These are phyloP conservation scores for Wallemia hederae DNA, from an alignment of 1,284 basidiomycete species.

Conservation along the genomic window DNA sequence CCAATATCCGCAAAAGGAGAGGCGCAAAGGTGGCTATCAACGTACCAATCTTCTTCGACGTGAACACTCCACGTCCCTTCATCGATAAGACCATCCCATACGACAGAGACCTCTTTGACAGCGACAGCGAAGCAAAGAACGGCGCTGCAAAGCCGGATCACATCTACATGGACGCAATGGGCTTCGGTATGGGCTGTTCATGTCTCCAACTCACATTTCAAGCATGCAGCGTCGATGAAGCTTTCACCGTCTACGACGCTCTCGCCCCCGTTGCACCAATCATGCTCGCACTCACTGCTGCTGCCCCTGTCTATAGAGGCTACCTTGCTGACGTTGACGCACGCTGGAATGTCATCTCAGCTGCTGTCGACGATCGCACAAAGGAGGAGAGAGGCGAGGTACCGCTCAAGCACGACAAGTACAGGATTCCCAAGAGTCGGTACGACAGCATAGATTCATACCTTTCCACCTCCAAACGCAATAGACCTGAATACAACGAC, in stretches of 20 bases:
- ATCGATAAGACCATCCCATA: conserved; percentile 68
- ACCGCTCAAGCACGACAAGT: conserved; percentile 45
- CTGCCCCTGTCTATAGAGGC: conserved; percentile 77
- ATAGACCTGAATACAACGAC: conserved; percentile 82
- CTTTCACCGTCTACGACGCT: conserved; percentile 74
- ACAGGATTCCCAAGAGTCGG: conserved; percentile 71
- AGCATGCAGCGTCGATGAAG: conserved; percentile 71
- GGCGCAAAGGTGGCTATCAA: conserved; percentile 90
- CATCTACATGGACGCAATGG: conserved; percentile 98
- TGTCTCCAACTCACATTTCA: conserved; percentile 97
- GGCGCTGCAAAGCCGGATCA: conserved; percentile 58
- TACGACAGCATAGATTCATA: conserved; percentile 92
- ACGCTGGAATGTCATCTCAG: conserved; percentile 94
- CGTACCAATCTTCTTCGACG: conserved; percentile 71
- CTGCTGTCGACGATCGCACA: conserved; percentile 85
- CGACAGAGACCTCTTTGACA: conserved; percentile 44
- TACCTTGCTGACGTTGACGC: conserved; percentile 89
- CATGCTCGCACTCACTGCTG: conserved; percentile 76
- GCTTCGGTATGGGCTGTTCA: conserved; percentile 97
- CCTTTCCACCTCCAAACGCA: conserved; percentile 56
- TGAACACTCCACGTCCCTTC: conserved; percentile 60
- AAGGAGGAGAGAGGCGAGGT: conserved; percentile 61
- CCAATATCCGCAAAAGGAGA: conserved; percentile 69
- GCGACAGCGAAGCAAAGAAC: conserved; percentile 58
- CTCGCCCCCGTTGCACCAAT: conserved; percentile 81